Evolutionary conservation across 1,139 yeast genomes (phyloP).

Genomic region (Geotrichum aggregatum): DNA sequence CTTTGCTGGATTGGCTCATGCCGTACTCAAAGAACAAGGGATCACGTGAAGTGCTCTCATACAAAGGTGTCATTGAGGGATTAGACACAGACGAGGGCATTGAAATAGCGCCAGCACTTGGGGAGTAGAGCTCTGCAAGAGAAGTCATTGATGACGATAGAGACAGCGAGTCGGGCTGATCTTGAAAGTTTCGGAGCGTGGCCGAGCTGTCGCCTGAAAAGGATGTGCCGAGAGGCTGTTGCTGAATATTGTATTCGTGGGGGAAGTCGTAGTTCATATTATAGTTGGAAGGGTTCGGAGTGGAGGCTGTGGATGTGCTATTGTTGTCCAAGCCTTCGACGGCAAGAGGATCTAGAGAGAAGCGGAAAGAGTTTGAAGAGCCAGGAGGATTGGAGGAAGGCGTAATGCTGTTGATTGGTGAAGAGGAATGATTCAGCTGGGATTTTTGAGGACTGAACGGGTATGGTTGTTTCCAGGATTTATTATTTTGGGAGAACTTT

Average conservation of each 20-base stretch:
- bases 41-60: slow-evolving; percentile 14
- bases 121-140: slow-evolving; percentile 19
- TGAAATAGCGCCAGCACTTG: slow-evolving; percentile 5
- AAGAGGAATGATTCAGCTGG: no score
- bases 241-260: background rate
- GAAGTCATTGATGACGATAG: slow-evolving; percentile 18
- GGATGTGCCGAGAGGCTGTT: background rate
- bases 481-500: background rate
- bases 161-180: background rate
- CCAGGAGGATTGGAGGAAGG: slow-evolving; percentile 10
- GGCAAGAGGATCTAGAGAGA: slow-evolving; percentile 37
- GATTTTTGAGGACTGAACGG: slow-evolving; percentile 19
- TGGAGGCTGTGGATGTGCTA: slow-evolving; percentile 12
- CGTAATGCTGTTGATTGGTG: slow-evolving; percentile 21
- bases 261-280: background rate
- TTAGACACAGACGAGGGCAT: slow-evolving; percentile 1
- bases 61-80: background rate
- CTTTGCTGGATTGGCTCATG: slow-evolving; percentile 4
- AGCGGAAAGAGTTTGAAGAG: slow-evolving; percentile 30
- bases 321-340: slow-evolving; percentile 35
- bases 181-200: slow-evolving; percentile 4
- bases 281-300: slow-evolving; percentile 9
- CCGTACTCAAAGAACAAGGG: slow-evolving; percentile 5
- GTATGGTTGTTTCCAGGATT: slow-evolving; percentile 7
- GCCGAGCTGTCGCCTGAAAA: slow-evolving; percentile 10